These are phyloP conservation scores for Ramularia endophylla DNA, from an alignment of 2,329 filamentous ascomycete genomes.

Conservation along the genomic window DNA sequence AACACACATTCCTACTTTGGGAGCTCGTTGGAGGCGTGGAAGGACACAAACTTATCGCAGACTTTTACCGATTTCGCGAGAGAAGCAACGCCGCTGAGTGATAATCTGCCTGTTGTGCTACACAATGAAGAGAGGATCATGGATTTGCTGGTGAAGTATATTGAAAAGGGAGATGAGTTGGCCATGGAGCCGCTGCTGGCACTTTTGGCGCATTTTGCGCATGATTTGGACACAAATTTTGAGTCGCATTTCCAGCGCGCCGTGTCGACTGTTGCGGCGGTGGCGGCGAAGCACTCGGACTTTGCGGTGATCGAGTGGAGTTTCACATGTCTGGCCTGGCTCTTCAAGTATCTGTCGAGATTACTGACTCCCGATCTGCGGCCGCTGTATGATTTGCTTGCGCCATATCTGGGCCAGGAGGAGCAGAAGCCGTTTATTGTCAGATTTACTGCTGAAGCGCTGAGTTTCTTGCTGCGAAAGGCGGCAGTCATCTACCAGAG, in stretches of 20 bases:
- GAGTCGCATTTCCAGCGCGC: constrained; percentile 79
- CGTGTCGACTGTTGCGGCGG: constrained; percentile 66
- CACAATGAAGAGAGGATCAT: constrained; percentile 86
- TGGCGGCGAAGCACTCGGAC: constrained; percentile 71
- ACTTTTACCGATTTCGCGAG: constrained; percentile 72
- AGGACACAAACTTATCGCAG: constrained; percentile 82
- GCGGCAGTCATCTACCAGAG: constrained; percentile 71
- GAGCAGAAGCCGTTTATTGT: constrained; percentile 81
- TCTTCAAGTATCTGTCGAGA: constrained; percentile 94
- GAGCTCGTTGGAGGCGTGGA: constrained; percentile 78
- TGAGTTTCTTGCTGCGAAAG: constrained; percentile 91
- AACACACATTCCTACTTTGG: constrained; percentile 83
- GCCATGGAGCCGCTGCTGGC: constrained; percentile 81
- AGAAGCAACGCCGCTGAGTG: constrained; percentile 69
- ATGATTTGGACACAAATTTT: constrained; percentile 80
- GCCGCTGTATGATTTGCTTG: constrained; percentile 76
- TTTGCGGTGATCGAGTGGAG: constrained; percentile 90
- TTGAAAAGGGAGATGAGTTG: constrained; percentile 69
- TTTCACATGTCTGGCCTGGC: constrained; percentile 86
- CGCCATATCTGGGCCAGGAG: constrained; percentile 75
- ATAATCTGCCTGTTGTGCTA: constrained; percentile 86
- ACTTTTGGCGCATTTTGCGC: constrained; percentile 88
- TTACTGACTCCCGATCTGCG: constrained; percentile 79
- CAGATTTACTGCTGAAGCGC: constrained; percentile 86
- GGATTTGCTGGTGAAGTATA: constrained; percentile 66